Base-by-base conservation (phyloP, 305 asterid genomes). In the Fraxinus greggii region DNA sequence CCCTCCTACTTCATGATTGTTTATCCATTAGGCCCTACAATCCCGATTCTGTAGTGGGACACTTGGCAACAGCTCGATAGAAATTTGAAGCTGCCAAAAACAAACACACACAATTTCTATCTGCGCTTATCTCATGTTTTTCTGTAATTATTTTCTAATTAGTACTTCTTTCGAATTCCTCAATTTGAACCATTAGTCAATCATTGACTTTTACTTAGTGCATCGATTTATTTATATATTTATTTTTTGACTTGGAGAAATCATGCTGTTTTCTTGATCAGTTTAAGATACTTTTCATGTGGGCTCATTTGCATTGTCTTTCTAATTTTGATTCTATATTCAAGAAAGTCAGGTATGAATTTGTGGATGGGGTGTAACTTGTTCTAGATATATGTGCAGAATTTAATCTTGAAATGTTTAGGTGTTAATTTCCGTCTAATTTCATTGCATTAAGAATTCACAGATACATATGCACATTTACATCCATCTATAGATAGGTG, bases 1-100 rank as follows among this genome's bases (percentile, higher is more conserved):
- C 90, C 82, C 81, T 86, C 89, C 90, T 80, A 88, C 91, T 85
- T 35, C 83, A 15, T 77, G 5, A 45, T 12, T 6, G 81, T 85
- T 88, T 91, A 91, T 63, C 91, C 94, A 90, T 6, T 36, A 78
- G 75, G 21, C 75, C 75, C 75, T 10, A 29, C 75, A 12, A 7
- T 19, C 67, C 28, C 4, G 7, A n/a, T 12, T 4, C 36, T 12
- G n/a, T 12, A 13, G 40, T 5, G 75, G 75, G 23, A 69, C 75
- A 69, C 75, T 69, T 69, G 75, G 21, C 75, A 69, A 31, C 40
- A 15, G 40, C 40, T 15, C 40, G n/a, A 31, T 0, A 69, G 24
- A 29, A 28, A 28, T 36, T 69, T 69, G 40, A 5, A 69, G 40
- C 40, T 5, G 40, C 36, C 75, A 15, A 29, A 29, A 69, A 69